phyloP scores from a whole-genome alignment of 805 yeast genomes.

The Candida stauntonica region DNA sequence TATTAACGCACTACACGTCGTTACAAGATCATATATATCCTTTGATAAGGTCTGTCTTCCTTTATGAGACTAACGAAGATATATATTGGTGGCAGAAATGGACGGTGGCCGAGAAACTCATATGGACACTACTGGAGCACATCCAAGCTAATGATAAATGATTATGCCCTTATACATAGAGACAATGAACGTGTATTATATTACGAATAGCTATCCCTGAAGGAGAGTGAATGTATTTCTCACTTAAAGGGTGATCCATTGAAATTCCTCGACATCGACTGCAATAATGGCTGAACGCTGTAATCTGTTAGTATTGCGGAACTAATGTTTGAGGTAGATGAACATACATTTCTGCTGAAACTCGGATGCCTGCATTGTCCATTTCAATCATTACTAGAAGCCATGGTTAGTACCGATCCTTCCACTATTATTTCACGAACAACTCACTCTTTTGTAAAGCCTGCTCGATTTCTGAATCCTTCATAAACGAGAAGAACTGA shows the following conservation, averaged over 20 bases:
- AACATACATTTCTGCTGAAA: constrained; percentile 12
- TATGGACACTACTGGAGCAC: constrained; percentile 19
- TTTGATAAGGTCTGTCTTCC: constrained; percentile 1
- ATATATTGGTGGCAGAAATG: constrained; percentile 24
- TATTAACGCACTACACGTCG: constrained; percentile 3
- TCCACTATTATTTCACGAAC: background rate
- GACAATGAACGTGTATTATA: too few species aligned
- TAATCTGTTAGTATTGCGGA: background rate
- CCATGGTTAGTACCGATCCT: background rate
- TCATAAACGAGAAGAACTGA: constrained; percentile 8
- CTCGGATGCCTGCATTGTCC: constrained; percentile 16
- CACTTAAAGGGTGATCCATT: constrained; percentile 8
- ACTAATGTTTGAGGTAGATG: background rate
- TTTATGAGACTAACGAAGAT: constrained; percentile 13
- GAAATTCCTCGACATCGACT: constrained; percentile 12
- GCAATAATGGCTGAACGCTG: constrained; percentile 12
- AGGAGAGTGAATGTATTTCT: background rate
- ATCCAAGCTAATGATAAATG: constrained; percentile 7
- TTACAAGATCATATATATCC: constrained; percentile 5
- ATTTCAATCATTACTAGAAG: constrained; percentile 16
- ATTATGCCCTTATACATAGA: background rate
- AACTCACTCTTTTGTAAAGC: constrained; percentile 12
- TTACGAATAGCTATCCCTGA: too few species aligned
- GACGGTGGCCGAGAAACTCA: constrained; percentile 9
- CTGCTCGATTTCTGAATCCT: constrained; percentile 12